Evolutionary conservation across 2,329 filamentous ascomycete species (phyloP), one percentile per base, ranked within the genome.

Genomic region (Pestalotiopsis sp.): DNA sequence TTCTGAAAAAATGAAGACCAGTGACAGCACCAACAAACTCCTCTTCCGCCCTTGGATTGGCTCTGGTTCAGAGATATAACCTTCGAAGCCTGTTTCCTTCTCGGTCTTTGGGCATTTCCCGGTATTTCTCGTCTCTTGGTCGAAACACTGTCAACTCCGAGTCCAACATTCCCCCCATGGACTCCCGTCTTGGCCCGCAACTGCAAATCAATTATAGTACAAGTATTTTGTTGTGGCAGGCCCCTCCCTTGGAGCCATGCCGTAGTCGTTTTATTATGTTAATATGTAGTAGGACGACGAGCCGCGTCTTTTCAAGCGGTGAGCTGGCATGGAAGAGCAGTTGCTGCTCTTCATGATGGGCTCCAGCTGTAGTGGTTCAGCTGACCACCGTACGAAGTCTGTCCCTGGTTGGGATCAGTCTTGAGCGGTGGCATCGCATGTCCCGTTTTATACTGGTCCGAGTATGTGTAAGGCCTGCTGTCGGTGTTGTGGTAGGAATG

Each of bases 281-380:
- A 23, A 23, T 60, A 27, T 36, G 7, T 14, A n/a, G 20, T 52
- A 36, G 31, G 45, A 52, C n/a, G 45, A 52, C 20, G 45, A 52
- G 14, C 6, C 45, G 45, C 17, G 23, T 52, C 6, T 52, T 2
- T 52, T 52, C 14, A 20, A 52, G n/a, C 7, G 20, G 9, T 17
- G 17, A 20, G 20, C 45, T 17, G 20, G n/a, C 20, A n/a, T 52
- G 17, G 20, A 9, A 20, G 17, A n/a, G 20, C 45, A 52, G n/a
- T 20, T 52, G 14, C 45, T 52, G 45, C 14, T n/a, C 11, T 9
- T 74, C 71, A 87, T 68, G 83, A 86, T 65, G 83, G 80, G 71
- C 84, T 87, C 87, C 87, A 89, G 39, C 86, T 87, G 75, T 89
- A 89, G 75, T 88, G 85, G 75, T 83, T 85, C 77, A 88, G 81